Conservation (phyloP, 805 yeast genomes). For the Ascoidea rubescens region DNA sequence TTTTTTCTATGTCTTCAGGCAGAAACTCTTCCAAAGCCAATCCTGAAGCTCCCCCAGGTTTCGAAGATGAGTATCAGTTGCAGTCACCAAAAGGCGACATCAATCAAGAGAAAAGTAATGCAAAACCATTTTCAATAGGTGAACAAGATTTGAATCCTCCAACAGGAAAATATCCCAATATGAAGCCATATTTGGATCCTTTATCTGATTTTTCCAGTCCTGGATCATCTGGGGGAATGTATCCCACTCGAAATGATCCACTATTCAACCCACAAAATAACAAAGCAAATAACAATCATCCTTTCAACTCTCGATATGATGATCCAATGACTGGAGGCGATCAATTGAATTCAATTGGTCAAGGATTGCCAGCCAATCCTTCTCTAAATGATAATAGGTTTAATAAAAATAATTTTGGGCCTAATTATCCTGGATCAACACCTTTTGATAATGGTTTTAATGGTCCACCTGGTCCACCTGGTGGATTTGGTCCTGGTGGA, state of each 20-base stretch:
- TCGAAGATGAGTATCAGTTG: not conserved
- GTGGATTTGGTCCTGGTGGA: not conserved
- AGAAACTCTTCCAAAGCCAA: too few relatives aligned
- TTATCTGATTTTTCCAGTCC: not conserved
- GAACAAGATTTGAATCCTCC: not conserved
- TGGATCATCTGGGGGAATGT: not conserved
- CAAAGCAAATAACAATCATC: too few relatives aligned
- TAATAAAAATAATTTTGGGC: not conserved
- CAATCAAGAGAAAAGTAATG: not conserved
- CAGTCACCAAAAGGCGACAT: not conserved
- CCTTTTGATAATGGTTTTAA: not conserved
- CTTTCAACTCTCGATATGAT: not conserved
- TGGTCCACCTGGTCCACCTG: not conserved
- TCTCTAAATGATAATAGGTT: not conserved
- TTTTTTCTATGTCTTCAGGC: too few relatives aligned
- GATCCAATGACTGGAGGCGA: not conserved
- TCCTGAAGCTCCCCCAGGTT: not conserved
- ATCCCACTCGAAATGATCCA: not conserved
- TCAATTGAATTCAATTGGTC: not conserved
- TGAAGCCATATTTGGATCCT: too few relatives aligned
- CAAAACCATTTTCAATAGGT: not conserved
- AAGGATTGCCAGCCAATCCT: not conserved
- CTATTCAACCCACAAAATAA: not conserved
- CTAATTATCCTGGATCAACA: not conserved
- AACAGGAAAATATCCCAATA: not conserved